Base-by-base conservation (phyloP, 768 basidiomycete genomes). In the Mycena rosella region DNA sequence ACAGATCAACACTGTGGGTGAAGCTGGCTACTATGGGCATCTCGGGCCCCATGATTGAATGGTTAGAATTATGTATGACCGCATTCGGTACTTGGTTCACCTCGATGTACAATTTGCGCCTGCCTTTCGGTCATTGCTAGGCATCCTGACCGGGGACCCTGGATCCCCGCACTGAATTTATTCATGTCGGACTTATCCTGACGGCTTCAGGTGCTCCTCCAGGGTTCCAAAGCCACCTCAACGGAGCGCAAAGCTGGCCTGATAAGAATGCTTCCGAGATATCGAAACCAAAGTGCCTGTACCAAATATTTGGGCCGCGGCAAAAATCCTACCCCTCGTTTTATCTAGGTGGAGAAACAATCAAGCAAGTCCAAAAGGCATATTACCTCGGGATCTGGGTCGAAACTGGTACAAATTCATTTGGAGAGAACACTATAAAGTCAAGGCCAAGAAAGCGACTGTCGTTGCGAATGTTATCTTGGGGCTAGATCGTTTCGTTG, bases 1-100 rank as follows among this genome's bases (percentile, higher is more conserved):
- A n/a, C n/a, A n/a, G n/a, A 3, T 52, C 60, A 26, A 53, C 60
- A 27, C 60, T 62, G 2, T 62, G 60, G 60, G 26, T 62, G 10
- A 51, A 53, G 32, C 38, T 62, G 5, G 60, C 60, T 2, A 36
- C 32, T 11, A 34, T 62, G 36, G 60, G 60, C 9, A 29, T 29
- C 2, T 59, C 15, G 5, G 32, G 11, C n/a, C 42, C 26, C n/a
- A 48, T 48, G 34, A 36, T 36, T 36, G 34, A 36, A 48, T 48
- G n/a, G n/a, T n/a, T n/a, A n/a, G n/a, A n/a, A n/a, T n/a, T n/a
- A n/a, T n/a, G n/a, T n/a, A n/a, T n/a, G n/a, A n/a, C n/a, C n/a
- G n/a, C n/a, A n/a, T n/a, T n/a, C n/a, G n/a, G n/a, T n/a, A n/a
- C n/a, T 5, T 48, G 20, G 47, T 48, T 13, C 47, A 22, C 8